Base-by-base conservation (phyloP, 2,329 filamentous ascomycete species). In the Apiospora arundinis region DNA sequence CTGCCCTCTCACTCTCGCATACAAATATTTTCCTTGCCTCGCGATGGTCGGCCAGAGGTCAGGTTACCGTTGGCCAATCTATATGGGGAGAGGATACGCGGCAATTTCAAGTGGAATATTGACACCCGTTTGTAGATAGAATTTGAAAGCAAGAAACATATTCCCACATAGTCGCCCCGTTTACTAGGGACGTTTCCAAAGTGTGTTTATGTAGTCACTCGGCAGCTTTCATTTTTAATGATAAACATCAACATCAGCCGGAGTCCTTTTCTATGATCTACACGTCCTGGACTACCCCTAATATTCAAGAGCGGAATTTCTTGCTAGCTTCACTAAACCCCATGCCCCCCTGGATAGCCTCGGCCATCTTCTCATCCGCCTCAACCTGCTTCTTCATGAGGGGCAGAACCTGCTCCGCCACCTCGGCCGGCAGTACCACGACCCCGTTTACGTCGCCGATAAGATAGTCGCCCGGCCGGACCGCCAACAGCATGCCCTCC, bases 391-490 rank as follows among this genome's bases (percentile, higher is more conserved):
- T 80, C 73, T 72, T 74, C 81, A 85, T 85, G 42, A 85, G 74
- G 44, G 80, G 81, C 40, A 86, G 71, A 4, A 80, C 83, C 74
- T 80, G 69, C 73, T 81, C 81, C 0, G 82, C 83, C 70, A 84
- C 73, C 18, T 79, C 80, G 56, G 71, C 78, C 0, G 84, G 84
- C 49, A 85, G 76, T 12, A 84, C 79, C 1, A 86, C 84, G 0
- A 85, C 84, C 11, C 84, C 84, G 71, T 86, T 85, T n/a, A 83
- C 56, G 60, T 86, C 84, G 0, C 78, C 84, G 11, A 86, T 77
- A 5, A 86, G 69, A 72, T 85, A 86, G 70, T 86, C 84, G 1
- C 83, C 84, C 0, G 84, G 83, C 4, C 79, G 72, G 66, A 86
- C 77, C 56, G 45, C 46, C 66, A 63, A 16, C 56, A 63, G 21